Percentiles rank a stretch among this genome's conserved stretches.
Evolutionary conservation across 1,284 basidiomycete species (phyloP).

Genomic region (Porodaedalea pini): DNA sequence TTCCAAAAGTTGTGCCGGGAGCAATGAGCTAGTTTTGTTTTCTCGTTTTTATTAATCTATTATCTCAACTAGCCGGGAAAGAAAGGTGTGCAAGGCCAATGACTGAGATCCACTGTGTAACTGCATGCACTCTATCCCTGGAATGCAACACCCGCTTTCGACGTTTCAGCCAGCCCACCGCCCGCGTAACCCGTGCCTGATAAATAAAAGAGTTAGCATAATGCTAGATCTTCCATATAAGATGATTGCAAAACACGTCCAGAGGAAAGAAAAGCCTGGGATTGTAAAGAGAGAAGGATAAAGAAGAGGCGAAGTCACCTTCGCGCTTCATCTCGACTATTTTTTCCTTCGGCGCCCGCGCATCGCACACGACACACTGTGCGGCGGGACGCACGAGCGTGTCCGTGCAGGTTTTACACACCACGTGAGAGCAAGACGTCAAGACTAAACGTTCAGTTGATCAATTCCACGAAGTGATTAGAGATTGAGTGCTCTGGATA

Average conservation of each 20-base stretch:
- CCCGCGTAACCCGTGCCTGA: conserved; percentile 86
- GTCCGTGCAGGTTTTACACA: conserved; percentile 84
- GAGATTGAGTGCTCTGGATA: background rate
- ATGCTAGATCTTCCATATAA: too few relatives aligned
- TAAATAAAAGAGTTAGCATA: conserved; percentile 12
- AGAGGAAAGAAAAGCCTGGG: background rate
- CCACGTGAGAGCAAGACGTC: conserved; percentile 80
- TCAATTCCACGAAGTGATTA: background rate
- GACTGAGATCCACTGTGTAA: background rate
- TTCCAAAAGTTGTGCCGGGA: background rate
- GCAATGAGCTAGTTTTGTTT: background rate
- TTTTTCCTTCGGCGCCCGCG: conserved; percentile 55
- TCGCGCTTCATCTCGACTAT: conserved; percentile 77
- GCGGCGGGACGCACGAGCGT: conserved; percentile 70
- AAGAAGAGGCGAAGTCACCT: conserved; percentile 46
- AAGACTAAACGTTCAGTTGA: conserved; percentile 49
- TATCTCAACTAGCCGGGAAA: background rate
- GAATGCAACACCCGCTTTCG: conserved; percentile 69
- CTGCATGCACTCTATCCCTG: conserved; percentile 44
- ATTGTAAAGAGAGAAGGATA: background rate
- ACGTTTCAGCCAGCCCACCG: conserved; percentile 85
- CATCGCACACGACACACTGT: conserved; percentile 83
- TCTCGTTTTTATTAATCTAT: background rate
- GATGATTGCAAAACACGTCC: too few relatives aligned
- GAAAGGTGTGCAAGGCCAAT: background rate